Evolutionary conservation across 192 early-diverging fungal species (phyloP).

Genomic region (Chytriomyces sp.): DNA sequence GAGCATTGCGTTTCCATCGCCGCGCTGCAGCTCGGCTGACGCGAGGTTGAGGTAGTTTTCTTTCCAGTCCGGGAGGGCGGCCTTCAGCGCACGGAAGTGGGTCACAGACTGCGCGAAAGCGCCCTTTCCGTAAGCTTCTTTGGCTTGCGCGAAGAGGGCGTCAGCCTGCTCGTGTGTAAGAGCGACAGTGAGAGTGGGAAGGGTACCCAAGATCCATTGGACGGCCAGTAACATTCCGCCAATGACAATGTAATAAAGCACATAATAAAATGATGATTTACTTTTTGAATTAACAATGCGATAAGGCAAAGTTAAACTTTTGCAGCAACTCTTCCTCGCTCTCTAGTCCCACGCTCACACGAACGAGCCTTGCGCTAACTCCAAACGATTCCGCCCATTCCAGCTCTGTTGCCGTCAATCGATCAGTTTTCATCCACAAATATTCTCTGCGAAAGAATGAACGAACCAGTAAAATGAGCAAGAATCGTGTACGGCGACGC

Average conservation of each 20-base stretch:
- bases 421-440: no score
- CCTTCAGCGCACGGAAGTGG: not conserved
- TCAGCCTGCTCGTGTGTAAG: not conserved
- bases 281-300: no score
- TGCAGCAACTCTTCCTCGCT: constrained; percentile 65
- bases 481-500: constrained; percentile 92
- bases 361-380: constrained; percentile 72
- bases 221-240: not conserved
- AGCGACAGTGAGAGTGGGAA: not conserved
- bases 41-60: not conserved
- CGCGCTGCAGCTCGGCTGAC: not conserved
- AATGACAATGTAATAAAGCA: not conserved
- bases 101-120: not conserved
- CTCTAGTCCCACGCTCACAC: constrained; percentile 91
- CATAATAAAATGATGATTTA: no score
- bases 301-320: constrained; percentile 75
- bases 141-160: not conserved
- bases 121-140: not conserved
- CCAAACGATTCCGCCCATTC: constrained; percentile 90
- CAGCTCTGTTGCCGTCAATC: no score
- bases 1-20: not conserved
- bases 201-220: not conserved
- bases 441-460: no score
- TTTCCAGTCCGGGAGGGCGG: not conserved
- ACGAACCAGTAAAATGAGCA: constrained; percentile 95